These are phyloP conservation scores for Marasmius fiardii DNA, from an alignment of 1,284 basidiomycete species.

Conservation along the genomic window DNA sequence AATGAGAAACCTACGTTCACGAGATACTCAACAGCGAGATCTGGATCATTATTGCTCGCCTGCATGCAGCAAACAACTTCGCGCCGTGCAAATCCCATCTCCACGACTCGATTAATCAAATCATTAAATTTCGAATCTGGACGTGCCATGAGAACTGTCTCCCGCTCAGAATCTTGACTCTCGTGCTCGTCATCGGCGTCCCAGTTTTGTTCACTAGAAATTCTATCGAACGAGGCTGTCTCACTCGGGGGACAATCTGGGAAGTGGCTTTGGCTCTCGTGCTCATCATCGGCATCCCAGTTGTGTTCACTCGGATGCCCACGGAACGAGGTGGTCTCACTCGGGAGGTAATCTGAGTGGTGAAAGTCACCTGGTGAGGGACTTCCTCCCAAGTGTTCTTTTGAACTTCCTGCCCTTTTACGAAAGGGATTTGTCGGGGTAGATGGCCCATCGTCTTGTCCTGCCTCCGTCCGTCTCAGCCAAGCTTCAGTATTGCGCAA, in stretches of 20 bases:
- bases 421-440: too few species aligned
- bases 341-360: not conserved
- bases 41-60: not conserved
- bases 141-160: not conserved
- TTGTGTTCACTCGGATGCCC: not conserved
- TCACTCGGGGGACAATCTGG: not conserved
- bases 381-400: too few species aligned
- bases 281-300: not conserved
- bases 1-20: not conserved
- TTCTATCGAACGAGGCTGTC: not conserved
- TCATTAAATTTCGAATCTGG: not conserved
- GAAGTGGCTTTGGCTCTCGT: not conserved
- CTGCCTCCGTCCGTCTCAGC: too few species aligned
- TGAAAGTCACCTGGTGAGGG: too few species aligned
- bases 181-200: not conserved
- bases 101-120: not conserved
- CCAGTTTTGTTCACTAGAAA: not conserved
- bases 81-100: not conserved
- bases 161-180: not conserved
- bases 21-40: not conserved
- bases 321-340: not conserved
- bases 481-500: too few species aligned
- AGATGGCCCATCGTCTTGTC: too few species aligned
- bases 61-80: not conserved
- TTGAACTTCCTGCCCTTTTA: too few species aligned